Evolutionary conservation across 2,329 filamentous ascomycete species (phyloP), one percentile per base, ranked within the genome.

Genomic region (Neofusicoccum cordaticola): DNA sequence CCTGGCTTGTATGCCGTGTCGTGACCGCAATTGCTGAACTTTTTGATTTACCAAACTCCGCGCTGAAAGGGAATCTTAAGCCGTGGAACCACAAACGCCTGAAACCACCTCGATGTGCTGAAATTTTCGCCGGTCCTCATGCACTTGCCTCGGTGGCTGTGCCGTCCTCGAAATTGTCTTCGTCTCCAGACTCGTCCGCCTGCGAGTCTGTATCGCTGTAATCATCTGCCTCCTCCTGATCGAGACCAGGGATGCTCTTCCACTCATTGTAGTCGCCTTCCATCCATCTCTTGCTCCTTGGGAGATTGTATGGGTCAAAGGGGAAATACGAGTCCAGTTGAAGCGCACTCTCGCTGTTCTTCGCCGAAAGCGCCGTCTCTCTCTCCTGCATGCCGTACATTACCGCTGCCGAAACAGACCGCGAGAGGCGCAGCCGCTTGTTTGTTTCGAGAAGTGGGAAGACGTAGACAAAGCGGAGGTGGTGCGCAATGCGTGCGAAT

Each of bases 301-400:
- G 93, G 57, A 99, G 82, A 72, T 94, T 90, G 76, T 98, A 99
- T 2, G 96, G 96, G 74, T 99, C 95, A 72, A 99, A 99, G 0
- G 95, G 95, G 73, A 98, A 99, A 76, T 96, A 97, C 0, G 93
- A 91, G 70, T 98, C 93, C 1, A 99, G 84, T 76, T 97, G 90
- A 72, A 94, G 89, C 72, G 88, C 90, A 67, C 89, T 88, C 69
- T 97, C 92, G 65, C 91, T 90, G 62, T 88, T 85, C 70, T 82
- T 82, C 62, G 74, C 75, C 9, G 77, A 80, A 47, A 81, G 77
- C 1, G 81, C 80, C 63, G 81, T 86, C 69, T 88, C 85, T 52
- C 86, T 84, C 63, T 84, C 82, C 4, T 84, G 73, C 0, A 75
- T 12, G 47, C 62, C 70, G 58, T 72, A 71, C 13, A 72, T 67